Evolutionary conservation across 495 filamentous ascomycete genomes (phyloP).

Genomic region (Pyrenopolyporus hunteri): DNA sequence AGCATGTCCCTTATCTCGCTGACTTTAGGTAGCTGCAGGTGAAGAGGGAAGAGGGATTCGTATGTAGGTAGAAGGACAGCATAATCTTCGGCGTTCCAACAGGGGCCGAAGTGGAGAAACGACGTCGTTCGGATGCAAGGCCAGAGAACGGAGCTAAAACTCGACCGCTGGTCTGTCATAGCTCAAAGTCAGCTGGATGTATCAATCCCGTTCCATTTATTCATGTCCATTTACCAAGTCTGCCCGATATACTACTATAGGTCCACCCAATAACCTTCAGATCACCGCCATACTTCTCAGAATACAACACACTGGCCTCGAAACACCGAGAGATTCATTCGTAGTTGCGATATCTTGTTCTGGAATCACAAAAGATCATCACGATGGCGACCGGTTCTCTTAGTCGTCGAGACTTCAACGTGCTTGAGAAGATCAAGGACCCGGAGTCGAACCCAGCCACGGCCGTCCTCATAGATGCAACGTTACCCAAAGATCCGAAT

Average conservation of each 20-base stretch:
- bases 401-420: constrained; percentile 69
- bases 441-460: constrained; percentile 69
- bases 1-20: background rate
- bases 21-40: constrained; percentile 20
- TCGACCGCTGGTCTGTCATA: constrained; percentile 2
- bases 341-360: background rate
- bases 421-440: constrained; percentile 81
- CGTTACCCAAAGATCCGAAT: constrained; percentile 67
- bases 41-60: background rate
- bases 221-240: background rate
- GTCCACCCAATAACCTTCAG: background rate
- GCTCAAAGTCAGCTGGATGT: background rate
- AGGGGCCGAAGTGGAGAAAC: constrained; percentile 28
- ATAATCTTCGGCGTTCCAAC: constrained; percentile 24
- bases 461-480: constrained; percentile 59
- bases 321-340: background rate
- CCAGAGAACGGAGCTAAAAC: background rate
- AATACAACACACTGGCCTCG: background rate
- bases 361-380: background rate
- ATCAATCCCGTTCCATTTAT: background rate
- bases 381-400: constrained; percentile 61
- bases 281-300: background rate
- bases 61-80: constrained; percentile 11
- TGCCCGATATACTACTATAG: constrained; percentile 9
- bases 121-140: background rate